Base-by-base conservation (phyloP, 2,329 filamentous ascomycete genomes). In the Phialophora verrucosa region DNA sequence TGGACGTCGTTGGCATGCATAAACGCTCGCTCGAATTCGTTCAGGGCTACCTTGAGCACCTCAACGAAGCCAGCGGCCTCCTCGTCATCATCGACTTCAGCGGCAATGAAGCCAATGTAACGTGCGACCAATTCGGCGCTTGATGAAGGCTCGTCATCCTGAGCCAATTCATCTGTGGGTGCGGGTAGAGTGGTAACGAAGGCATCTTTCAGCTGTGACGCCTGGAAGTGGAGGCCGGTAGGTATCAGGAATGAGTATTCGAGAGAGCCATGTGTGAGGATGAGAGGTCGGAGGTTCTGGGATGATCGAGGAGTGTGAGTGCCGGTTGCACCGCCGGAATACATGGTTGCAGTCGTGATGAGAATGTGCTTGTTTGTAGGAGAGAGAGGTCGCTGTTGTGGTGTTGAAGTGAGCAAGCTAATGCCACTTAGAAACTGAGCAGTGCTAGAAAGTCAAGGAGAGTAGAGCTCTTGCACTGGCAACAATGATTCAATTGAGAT, bases 91-190 rank as follows among this genome's bases (percentile, higher is more conserved):
- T 97, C 92, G 47, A 97, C 91, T 82, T 97, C 91, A 70, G 87
- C 83, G 71, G 94, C 93, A 68, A 97, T 87, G 77, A 92, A 96
- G 73, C 92, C 93, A 77, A 99, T 88, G 81, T 96, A 99, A 78
- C 94, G 88, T 69, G 92, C 93, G 35, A 99, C 92, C 67, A 99
- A 85, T 83, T 99, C 95, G 53, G 92, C 83, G 55, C 93, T 88
- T 27, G 96, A 99, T 44, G 95, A 98, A n/a, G 95, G 95, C 84
- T 99, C 96, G 74, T 99, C 95, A 83, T 99, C 96, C 78, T 94
- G 93, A 68, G 95, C 96, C 71, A 98, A 88, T 84, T 99, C 95
- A 78, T 99, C 95, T 77, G 96, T 99, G 65, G 95, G 91, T 75
- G 89, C 85, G 62, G 96, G 96, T 73, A 99, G 86, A 71, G 89